Evolutionary conservation across 129 eudicot species (phyloP).

Genomic region (Smallanthus sonchifolius): DNA sequence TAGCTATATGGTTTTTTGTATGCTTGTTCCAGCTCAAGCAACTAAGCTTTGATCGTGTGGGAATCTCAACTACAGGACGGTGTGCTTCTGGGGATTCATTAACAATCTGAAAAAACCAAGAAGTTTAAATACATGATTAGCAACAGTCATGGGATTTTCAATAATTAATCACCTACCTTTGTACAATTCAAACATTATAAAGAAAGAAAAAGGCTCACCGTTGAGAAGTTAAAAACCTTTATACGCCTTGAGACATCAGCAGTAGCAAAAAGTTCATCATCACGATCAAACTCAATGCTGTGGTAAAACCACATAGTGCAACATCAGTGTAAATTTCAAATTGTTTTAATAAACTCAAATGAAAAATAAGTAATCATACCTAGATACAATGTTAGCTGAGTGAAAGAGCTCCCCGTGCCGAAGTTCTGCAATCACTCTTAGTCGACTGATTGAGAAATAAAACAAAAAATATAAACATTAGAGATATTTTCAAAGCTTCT

Average conservation of each 20-base stretch:
- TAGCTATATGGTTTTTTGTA: conserved; percentile 63
- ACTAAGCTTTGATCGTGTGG: conserved; percentile 69
- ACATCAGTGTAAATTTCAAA: neutral
- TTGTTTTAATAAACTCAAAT: neutral
- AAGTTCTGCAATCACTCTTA: conserved; percentile 71
- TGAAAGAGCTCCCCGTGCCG: conserved; percentile 61
- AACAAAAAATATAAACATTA: conserved; percentile 4
- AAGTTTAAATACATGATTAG: neutral
- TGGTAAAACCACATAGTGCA: conserved; percentile 17
- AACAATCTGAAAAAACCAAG: conserved; percentile 47
- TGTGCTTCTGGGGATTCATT: conserved; percentile 68
- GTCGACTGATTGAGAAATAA: conserved; percentile 40
- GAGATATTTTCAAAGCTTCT: neutral
- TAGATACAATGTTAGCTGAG: conserved; percentile 67
- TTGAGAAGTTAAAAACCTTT: conserved; percentile 60
- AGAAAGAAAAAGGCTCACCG: conserved; percentile 42
- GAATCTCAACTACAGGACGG: conserved; percentile 69
- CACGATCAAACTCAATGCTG: conserved; percentile 75
- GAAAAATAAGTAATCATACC: conserved; percentile 30
- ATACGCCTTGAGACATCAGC: conserved; percentile 77
- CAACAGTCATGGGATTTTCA: neutral
- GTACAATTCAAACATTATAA: neutral
- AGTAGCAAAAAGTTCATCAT: conserved; percentile 75
- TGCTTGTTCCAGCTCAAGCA: conserved; percentile 78
- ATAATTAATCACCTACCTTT: neutral